phyloP scores from a whole-genome alignment of 2,329 filamentous ascomycete species.

The Hypoxylon rubiginosum region DNA sequence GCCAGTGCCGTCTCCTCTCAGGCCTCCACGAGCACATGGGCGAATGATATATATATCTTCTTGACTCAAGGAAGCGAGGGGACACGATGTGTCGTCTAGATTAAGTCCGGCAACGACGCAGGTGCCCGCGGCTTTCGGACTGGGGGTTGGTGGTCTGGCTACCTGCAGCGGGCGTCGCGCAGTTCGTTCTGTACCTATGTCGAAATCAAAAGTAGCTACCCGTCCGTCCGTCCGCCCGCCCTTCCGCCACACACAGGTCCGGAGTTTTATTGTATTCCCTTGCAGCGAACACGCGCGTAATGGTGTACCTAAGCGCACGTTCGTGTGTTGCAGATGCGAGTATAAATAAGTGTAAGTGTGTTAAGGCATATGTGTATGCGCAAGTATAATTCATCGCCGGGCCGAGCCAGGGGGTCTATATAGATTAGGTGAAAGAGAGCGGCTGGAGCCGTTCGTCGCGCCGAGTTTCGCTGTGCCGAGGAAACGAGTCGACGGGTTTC shows the following conservation, averaged over 20 bases:
- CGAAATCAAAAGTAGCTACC: conserved; percentile 4
- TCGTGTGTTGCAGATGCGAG: background rate
- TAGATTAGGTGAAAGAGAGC: background rate
- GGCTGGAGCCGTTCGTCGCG: conserved; percentile 1
- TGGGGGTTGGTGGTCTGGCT: conserved; percentile 8
- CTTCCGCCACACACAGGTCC: conserved; percentile 10
- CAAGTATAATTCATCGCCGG: conserved; percentile 1
- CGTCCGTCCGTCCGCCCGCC: conserved; percentile 11
- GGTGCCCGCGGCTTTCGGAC: conserved; percentile 7
- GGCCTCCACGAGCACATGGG: background rate
- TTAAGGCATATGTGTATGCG: background rate
- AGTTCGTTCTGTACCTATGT: conserved; percentile 5
- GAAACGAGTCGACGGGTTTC: background rate
- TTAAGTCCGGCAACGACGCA: conserved; percentile 15
- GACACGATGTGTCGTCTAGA: conserved; percentile 15
- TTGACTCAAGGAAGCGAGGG: background rate
- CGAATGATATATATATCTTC: conserved; percentile 3
- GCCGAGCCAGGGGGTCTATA: conserved; percentile 2
- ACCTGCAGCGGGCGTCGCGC: conserved; percentile 29
- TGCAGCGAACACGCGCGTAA: background rate
- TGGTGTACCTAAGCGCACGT: background rate
- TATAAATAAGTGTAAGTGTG: background rate
- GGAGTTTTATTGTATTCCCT: conserved; percentile 23
- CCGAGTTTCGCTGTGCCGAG: background rate
- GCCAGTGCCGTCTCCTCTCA: background rate